Base-by-base conservation (phyloP, 495 filamentous ascomycete species). In the Hypoxylon lienhwacheense region DNA sequence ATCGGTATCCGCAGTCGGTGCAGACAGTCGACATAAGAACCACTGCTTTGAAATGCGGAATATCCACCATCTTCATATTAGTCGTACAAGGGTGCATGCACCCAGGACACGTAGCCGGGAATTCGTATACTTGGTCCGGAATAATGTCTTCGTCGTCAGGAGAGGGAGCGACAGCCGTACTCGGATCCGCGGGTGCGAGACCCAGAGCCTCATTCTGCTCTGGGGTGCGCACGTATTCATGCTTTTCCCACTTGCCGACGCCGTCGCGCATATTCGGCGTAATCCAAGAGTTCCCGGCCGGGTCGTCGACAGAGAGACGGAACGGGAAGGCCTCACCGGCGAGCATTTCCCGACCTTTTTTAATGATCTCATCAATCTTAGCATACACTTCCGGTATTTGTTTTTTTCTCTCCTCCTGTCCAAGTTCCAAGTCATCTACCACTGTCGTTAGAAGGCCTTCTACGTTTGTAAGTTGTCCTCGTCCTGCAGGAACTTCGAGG, bases 221-320 rank as follows among this genome's bases (percentile, higher is more conserved):
- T 1, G 85, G 75, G 0, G 86, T 91, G 22, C 93, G 83, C 4
- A 84, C 67, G 65, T 95, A 99, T 64, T 96, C 86, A 31, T 75
- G 77, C 58, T 88, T 86, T 19, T 75, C 77, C 81, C 91, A 97
- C 70, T 96, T 97, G 39, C 83, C 85, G 4, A 87, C 83, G 45
- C 74, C 70, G 61, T 92, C 88, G 31, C 80, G 72, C 47, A 85
- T 79, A 53, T 87, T 86, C 22, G 93, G 93, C 40, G 95, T 90
- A 61, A 99, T 95, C 81, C 88, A 97, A 2, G 89, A 95, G 76
- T 99, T 99, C n/a, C 93, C 93, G 3, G 91, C 88, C 1, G 87
- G 87, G 61, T 99, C 93, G 67, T 99, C 89, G 24, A 96, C 67
- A 7, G 80, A 82, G 24, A 97, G 71, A 5, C 86, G 83, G 76